Evolutionary conservation across 2,329 filamentous ascomycete species (phyloP).

Genomic region (Pseudophaeomoniella oleicola): DNA sequence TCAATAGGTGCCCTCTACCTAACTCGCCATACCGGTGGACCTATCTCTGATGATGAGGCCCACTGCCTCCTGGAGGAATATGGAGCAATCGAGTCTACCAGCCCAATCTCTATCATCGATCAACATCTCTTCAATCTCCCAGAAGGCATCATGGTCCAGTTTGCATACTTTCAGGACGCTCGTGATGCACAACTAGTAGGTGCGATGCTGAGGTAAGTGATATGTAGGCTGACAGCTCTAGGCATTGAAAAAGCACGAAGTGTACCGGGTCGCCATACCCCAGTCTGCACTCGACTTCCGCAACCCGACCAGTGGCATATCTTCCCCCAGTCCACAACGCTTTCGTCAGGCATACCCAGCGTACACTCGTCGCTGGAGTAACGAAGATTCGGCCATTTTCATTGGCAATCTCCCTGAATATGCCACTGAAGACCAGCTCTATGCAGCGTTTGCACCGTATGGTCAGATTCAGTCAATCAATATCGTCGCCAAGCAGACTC

Average conservation of each 20-base stretch:
- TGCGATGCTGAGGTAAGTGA: not conserved
- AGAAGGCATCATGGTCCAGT: conserved; percentile 9
- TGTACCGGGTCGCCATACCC: not conserved
- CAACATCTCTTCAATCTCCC: conserved; percentile 2
- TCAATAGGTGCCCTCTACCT: conserved; percentile 10
- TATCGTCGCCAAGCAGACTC: conserved; percentile 10
- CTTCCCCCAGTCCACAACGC: not conserved
- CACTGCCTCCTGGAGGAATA: conserved; percentile 7
- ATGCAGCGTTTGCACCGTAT: conserved; percentile 6
- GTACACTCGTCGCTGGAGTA: not conserved
- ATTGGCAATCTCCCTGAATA: conserved; percentile 11
- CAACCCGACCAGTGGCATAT: not conserved
- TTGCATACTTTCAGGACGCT: conserved; percentile 12
- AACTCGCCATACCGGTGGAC: conserved; percentile 6
- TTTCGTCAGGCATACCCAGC: not conserved
- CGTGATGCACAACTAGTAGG: conserved; percentile 11
- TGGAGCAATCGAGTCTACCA: conserved; percentile 8
- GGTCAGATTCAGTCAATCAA: conserved; percentile 9
- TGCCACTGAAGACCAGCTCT: conserved; percentile 6
- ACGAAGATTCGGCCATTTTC: conserved; percentile 7
- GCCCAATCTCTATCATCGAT: conserved; percentile 5
- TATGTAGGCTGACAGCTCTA: not conserved
- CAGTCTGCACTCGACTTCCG: not conserved
- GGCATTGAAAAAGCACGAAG: conserved; percentile 1
- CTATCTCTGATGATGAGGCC: conserved; percentile 8